phyloP scores from a whole-genome alignment of 2,329 filamentous ascomycete genomes.

The Curvularia sp. region DNA sequence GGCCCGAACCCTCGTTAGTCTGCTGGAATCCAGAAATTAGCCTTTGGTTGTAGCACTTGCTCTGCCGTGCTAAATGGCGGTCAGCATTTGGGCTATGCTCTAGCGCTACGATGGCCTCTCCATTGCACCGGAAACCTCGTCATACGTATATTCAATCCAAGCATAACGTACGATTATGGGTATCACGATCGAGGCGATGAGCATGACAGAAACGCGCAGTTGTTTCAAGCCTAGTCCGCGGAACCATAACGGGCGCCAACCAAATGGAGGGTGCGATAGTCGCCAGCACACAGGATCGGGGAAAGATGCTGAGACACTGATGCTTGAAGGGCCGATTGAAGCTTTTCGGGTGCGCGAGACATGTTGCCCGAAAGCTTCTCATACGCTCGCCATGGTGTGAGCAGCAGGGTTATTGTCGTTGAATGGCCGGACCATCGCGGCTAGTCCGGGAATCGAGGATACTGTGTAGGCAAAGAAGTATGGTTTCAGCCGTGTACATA shows the following conservation, averaged over 20 bases:
- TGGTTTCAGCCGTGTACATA: not conserved
- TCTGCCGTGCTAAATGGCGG: not conserved
- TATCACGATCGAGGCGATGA: not conserved
- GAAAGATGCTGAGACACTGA: not conserved
- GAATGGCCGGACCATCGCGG: not conserved
- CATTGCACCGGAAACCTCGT: not conserved
- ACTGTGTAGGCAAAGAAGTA: not conserved
- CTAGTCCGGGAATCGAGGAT: not conserved
- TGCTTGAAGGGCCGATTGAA: not conserved
- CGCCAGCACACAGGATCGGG: not conserved
- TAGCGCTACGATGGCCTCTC: not conserved
- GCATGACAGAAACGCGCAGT: too few relatives aligned
- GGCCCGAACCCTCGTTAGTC: not conserved
- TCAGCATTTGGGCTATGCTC: not conserved
- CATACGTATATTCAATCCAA: not conserved
- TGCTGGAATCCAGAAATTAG: not conserved
- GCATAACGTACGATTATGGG: not conserved
- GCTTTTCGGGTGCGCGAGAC: not conserved
- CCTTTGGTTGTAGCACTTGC: not conserved
- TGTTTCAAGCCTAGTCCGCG: not conserved
- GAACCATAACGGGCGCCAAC: not conserved
- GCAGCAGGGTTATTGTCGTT: not conserved
- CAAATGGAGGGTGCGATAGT: not conserved
- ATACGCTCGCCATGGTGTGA: not conserved
- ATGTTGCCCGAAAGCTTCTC: not conserved